Percentiles rank a stretch among this genome's conserved stretches.
These are phyloP conservation scores for Hanseniaspora vineae DNA, from an alignment of 805 yeast genomes.

Conservation along the genomic window DNA sequence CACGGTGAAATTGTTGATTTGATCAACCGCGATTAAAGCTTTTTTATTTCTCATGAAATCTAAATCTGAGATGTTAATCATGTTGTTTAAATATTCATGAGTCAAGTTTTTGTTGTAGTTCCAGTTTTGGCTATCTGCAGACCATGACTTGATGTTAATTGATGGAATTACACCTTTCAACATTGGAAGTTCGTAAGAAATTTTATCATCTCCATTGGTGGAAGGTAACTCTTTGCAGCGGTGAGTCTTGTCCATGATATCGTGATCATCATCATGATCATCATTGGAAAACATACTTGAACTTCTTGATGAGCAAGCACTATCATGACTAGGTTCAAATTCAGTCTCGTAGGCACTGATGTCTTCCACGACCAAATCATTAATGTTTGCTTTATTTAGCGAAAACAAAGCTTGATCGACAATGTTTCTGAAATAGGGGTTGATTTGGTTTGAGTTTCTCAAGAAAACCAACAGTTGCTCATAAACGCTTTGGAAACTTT, in stretches of 20 bases:
- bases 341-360: background rate
- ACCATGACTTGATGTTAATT: conserved; percentile 61
- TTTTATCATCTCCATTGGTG: no score
- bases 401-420: conserved; percentile 10
- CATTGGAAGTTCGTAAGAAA: conserved; percentile 18
- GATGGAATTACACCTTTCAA: conserved; percentile 67
- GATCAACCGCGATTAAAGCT: background rate
- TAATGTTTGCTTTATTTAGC: conserved; percentile 6
- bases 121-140: conserved; percentile 44
- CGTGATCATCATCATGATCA: background rate
- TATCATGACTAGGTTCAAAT: background rate
- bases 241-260: no score
- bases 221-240: no score
- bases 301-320: background rate
- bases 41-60: background rate
- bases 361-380: background rate
- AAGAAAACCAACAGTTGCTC: conserved; percentile 10
- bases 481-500: conserved; percentile 7
- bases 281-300: background rate
- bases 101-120: conserved; percentile 53
- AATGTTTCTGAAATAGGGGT: conserved; percentile 9
- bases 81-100: conserved; percentile 34
- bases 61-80: background rate
- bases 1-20: background rate
- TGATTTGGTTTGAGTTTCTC: conserved; percentile 10